phyloP scores from a whole-genome alignment of 2,329 filamentous ascomycete species.

The Cercospora janseana region DNA sequence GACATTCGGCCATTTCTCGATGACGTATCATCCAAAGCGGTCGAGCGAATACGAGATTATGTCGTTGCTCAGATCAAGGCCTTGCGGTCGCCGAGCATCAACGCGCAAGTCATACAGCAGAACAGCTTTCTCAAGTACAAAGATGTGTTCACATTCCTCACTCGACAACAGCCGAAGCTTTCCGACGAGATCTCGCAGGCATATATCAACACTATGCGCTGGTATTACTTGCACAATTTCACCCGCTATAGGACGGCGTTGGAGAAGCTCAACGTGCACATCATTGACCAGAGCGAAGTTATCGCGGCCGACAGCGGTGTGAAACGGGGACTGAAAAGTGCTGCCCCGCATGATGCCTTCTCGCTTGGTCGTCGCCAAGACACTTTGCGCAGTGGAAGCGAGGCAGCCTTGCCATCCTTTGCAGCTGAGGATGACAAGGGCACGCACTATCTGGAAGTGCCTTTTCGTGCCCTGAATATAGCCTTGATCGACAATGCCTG shows the following conservation, averaged over 20 bases:
- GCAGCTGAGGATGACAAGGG: slow-evolving; percentile 85
- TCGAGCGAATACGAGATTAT: slow-evolving; percentile 91
- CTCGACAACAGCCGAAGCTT: slow-evolving; percentile 75
- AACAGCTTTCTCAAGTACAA: slow-evolving; percentile 86
- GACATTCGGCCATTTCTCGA: slow-evolving; percentile 83
- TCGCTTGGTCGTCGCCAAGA: slow-evolving; percentile 84
- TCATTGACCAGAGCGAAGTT: slow-evolving; percentile 77
- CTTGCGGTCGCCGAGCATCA: slow-evolving; percentile 89
- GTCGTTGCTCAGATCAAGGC: slow-evolving; percentile 93
- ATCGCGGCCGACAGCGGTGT: slow-evolving; percentile 64
- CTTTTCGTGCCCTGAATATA: slow-evolving; percentile 92
- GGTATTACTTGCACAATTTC: slow-evolving; percentile 95
- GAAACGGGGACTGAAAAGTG: slow-evolving; percentile 27
- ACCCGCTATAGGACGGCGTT: slow-evolving; percentile 80
- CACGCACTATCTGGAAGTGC: slow-evolving; percentile 82
- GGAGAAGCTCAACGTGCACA: slow-evolving; percentile 78
- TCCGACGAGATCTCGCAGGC: slow-evolving; percentile 88
- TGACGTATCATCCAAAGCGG: slow-evolving; percentile 81
- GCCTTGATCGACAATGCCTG: slow-evolving; percentile 91
- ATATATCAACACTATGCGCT: slow-evolving; percentile 97
- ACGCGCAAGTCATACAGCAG: slow-evolving; percentile 94
- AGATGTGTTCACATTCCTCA: slow-evolving; percentile 81
- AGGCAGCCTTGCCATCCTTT: slow-evolving; percentile 78
- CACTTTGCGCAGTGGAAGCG: slow-evolving; percentile 69
- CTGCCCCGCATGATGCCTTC: slow-evolving; percentile 70